Evolutionary conservation across 768 basidiomycete species (phyloP).

Genomic region (Amanita pallidorosea): DNA sequence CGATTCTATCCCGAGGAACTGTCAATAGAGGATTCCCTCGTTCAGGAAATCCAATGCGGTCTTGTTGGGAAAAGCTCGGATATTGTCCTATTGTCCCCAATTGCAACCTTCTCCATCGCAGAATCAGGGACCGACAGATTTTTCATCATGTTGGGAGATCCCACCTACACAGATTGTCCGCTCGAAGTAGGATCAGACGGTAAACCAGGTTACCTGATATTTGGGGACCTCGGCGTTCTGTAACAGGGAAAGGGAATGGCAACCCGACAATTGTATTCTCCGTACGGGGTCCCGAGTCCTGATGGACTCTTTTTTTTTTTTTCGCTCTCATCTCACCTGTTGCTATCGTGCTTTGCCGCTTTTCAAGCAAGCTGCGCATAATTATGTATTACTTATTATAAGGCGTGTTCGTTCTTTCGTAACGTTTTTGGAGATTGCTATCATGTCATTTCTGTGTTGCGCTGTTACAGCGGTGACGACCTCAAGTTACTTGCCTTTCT

Average conservation of each 20-base stretch:
- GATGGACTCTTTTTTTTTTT: not conserved
- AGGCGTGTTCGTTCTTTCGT: not conserved
- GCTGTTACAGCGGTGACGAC: not conserved
- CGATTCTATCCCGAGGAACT: conserved; percentile 13
- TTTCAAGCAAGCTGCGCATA: too few species aligned
- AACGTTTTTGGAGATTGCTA: too few species aligned
- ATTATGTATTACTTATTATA: not conserved
- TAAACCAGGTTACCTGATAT: not conserved
- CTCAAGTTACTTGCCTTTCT: not conserved
- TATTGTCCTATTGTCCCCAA: not conserved
- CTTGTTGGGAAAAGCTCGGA: conserved; percentile 4
- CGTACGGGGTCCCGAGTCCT: not conserved
- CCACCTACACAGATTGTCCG: not conserved
- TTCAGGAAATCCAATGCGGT: not conserved
- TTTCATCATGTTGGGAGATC: not conserved
- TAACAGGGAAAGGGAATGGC: not conserved
- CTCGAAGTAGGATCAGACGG: not conserved
- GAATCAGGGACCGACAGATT: not conserved
- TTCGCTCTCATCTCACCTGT: not conserved
- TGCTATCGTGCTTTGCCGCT: not conserved
- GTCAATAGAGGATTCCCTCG: not conserved
- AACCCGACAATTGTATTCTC: not conserved
- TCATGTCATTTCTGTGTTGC: not conserved
- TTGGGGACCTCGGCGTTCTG: not conserved
- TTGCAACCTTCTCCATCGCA: not conserved